Evolutionary conservation across 352 stramenopile genomes (phyloP), one percentile per base, ranked within the genome.

Genomic region (Phytophthora hybrid): DNA sequence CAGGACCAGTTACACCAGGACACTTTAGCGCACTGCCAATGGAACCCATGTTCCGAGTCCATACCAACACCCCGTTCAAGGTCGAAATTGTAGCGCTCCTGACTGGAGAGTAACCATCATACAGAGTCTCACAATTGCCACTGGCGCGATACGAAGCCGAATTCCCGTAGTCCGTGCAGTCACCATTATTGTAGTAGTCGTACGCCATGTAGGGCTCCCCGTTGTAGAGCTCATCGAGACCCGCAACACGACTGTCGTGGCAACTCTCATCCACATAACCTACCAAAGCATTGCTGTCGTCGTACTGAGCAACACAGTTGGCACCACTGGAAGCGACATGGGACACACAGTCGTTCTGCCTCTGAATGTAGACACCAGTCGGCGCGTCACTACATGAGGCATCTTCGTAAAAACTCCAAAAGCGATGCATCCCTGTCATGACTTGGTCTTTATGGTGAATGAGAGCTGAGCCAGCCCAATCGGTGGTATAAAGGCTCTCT

Each of bases 391-490:
- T 47, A 53, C 52, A 69, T 9, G 51, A 56, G 8, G 41, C 18
- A 16, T 69, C 54, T 10, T 63, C 44, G 53, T 63, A 63, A 7
- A 63, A 52, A 63, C 53, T 70, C 63, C 53, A 70, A 51, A 69
- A 69, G 21, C 37, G 52, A 61, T 61, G 39, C 10, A 56, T 19
- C 31, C 47, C 44, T 3, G 54, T 8, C 61, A 68, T 60, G 37
- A 18, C 37, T 44, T 44, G 11, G 11, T 44, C 11, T 44, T 44
- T 31, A 31, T 31, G 37, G 11, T 18, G 37, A 44, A 16, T 44
- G 37, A 44, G 9, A 14, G 9, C 14, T 41, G 34, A 3, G 34
- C 9, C 34, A 13, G 37, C 37, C 16, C 37, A 44, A 16, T 44
- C 9, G 10, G 37, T 44, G 37, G 37, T 44, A 16, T 44, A 44